A percentile compares a stretch with the other conserved stretches of the same genome.
Evolutionary conservation across 306 rosid genomes (phyloP).

Genomic region (Vicia villosa): DNA sequence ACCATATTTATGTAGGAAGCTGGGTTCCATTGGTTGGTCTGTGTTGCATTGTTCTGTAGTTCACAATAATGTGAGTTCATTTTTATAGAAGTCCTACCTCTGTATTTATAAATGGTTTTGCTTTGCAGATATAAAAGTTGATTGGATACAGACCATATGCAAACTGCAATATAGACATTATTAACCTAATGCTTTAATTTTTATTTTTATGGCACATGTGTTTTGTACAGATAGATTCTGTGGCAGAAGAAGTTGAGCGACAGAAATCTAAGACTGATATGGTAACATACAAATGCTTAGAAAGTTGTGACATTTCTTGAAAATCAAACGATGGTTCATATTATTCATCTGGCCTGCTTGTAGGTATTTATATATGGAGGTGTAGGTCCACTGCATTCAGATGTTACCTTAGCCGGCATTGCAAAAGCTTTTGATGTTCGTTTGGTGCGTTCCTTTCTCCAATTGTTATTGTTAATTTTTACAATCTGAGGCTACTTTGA

Average conservation of each 20-base stretch:
- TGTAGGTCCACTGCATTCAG: slow-evolving; percentile 92
- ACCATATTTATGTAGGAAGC: slow-evolving; percentile 70
- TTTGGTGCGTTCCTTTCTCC: slow-evolving; percentile 64
- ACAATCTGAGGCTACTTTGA: not conserved
- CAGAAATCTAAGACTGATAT: slow-evolving; percentile 65
- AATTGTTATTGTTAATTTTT: slow-evolving; percentile 13
- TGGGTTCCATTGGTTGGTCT: slow-evolving; percentile 81
- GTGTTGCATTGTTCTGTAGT: slow-evolving; percentile 67
- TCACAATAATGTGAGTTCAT: slow-evolving; percentile 77
- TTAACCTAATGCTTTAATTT: slow-evolving; percentile 26
- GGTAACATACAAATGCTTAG: slow-evolving; percentile 50
- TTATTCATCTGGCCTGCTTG: slow-evolving; percentile 37
- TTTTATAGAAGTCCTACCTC: slow-evolving; percentile 27
- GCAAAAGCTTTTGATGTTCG: slow-evolving; percentile 96
- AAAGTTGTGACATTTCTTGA: slow-evolving; percentile 35
- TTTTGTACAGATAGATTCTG: slow-evolving; percentile 79
- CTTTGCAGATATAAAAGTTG: slow-evolving; percentile 23
- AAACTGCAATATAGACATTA: slow-evolving; percentile 17
- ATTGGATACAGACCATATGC: not conserved
- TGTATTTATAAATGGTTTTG: slow-evolving; percentile 20
- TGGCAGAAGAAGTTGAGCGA: slow-evolving; percentile 88
- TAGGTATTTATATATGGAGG: slow-evolving; percentile 94
- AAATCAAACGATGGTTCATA: slow-evolving; percentile 16
- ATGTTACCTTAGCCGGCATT: slow-evolving; percentile 84
- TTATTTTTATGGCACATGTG: slow-evolving; percentile 29